phyloP scores from a whole-genome alignment of 148 eudicot genomes.

The Hydrangea macrophylla region DNA sequence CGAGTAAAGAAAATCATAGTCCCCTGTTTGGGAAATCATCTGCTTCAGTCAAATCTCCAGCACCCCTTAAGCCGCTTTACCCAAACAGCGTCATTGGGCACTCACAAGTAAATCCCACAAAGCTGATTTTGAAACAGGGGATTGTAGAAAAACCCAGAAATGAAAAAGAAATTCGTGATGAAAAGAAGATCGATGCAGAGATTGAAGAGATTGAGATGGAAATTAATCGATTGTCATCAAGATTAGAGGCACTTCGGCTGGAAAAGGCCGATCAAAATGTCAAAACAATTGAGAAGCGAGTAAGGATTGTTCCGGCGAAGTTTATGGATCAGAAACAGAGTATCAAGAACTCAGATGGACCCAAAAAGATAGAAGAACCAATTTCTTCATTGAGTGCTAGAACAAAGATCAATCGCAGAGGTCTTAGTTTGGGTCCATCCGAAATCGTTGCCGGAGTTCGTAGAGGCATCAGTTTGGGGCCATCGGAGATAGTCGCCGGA shows the following conservation, averaged over 20 bases:
- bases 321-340: constrained; percentile 59
- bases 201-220: constrained; percentile 76
- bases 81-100: constrained; percentile 20
- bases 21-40: constrained; percentile 22
- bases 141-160: constrained; percentile 12
- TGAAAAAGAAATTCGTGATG: constrained; percentile 22
- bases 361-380: constrained; percentile 41
- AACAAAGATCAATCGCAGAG: constrained; percentile 51
- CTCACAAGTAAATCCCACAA: constrained; percentile 16
- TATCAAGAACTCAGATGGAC: constrained; percentile 21
- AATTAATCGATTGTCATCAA: constrained; percentile 49
- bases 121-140: constrained; percentile 17
- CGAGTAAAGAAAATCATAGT: constrained; percentile 57
- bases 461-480: constrained; percentile 67
- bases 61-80: constrained; percentile 31
- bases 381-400: constrained; percentile 24
- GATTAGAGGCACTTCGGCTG: constrained; percentile 50
- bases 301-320: constrained; percentile 53
- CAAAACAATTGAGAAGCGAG: constrained; percentile 45
- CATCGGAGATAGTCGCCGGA: constrained; percentile 48
- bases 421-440: constrained; percentile 71
- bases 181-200: constrained; percentile 58
- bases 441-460: constrained; percentile 53
- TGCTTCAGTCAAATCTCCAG: constrained; percentile 24
- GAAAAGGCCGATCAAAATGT: constrained; percentile 55